Evolutionary conservation across 2,329 filamentous ascomycete genomes (phyloP), one percentile per base, ranked within the genome.

Genomic region (Colletotrichum noveboracense): DNA sequence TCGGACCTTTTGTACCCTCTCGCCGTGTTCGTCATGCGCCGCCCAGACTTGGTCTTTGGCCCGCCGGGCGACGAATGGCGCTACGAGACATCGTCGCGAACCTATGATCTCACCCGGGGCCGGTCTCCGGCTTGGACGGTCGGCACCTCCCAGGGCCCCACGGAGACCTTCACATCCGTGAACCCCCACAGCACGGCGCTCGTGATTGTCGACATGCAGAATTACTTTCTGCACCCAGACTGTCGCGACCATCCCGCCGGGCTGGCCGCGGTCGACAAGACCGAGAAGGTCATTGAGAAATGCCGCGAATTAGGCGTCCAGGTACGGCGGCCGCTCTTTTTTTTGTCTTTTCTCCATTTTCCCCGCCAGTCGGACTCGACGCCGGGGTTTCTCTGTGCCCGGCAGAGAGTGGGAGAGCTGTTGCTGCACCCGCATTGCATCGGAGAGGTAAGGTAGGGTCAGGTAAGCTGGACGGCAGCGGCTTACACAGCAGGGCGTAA

Each of bases 171-270:
- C 13, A 78, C 89, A 65, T 82, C 81, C 12, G 81, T 90, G 52
- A 82, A 83, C 21, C 85, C 88, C 7, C 75, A 79, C 13, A 82
- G 83, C 24, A 85, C 85, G n/a, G 88, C 87, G 5, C 81, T 90
- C 2, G 84, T 90, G 14, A 84, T 90, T 48, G 85, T 90, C 62
- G 88, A 90, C 81, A 87, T 89, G 85, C 87, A 90, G 82, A 89
- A 90, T 79, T 88, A 86, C 84, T 89, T 90, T 80, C 83, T 91
- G 81, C 83, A 78, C 62, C 81, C 74, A 18, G 73, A 36, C 26
- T 76, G 70, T 73, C 86, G 81, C 78, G 81, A 80, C 58, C 87
- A 85, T 74, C 83, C 82, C 43, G 83, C 80, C 79, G 89, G 80
- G 43, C 83, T 80, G 83, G 87, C 77, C 78, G 89, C 83, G 65